A percentile compares a stretch with the other conserved stretches of the same genome.
Evolutionary conservation across 1,284 basidiomycete genomes (phyloP).

Genomic region (Psilocybe mexicana): DNA sequence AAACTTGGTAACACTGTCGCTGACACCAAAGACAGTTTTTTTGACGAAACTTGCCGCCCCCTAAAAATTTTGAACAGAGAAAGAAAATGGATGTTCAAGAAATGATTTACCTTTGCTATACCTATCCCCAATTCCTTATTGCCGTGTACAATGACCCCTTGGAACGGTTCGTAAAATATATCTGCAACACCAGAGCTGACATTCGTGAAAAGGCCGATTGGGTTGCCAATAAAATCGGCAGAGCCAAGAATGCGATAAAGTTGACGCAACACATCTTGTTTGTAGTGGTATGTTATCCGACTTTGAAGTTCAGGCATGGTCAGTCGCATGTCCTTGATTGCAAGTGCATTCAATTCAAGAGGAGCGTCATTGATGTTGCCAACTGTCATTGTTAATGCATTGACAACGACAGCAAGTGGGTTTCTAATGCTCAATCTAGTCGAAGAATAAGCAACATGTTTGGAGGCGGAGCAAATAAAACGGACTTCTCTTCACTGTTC

Average conservation of each 20-base stretch:
- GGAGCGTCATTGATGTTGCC: conserved; percentile 98
- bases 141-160: conserved; percentile 96
- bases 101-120: conserved; percentile 82
- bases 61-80: conserved; percentile 36
- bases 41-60: conserved; percentile 98
- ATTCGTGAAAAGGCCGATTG: conserved; percentile 97
- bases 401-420: conserved; percentile 91
- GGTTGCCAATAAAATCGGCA: conserved; percentile 92
- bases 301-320: conserved; percentile 83
- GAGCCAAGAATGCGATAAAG: conserved; percentile 96
- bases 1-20: conserved; percentile 96
- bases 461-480: conserved; percentile 10
- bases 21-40: conserved; percentile 97
- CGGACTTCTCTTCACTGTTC: conserved; percentile 91
- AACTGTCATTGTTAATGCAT: conserved; percentile 95
- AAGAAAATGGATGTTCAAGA: neutral
- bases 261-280: conserved; percentile 92
- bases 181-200: conserved; percentile 99
- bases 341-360: conserved; percentile 93
- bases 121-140: conserved; percentile 95
- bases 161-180: conserved; percentile 99
- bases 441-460: conserved; percentile 3
- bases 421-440: conserved; percentile 81
- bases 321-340: conserved; percentile 93
- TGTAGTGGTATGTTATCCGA: conserved; percentile 91